These are phyloP conservation scores for Lithospermum erythrorhizon DNA, from an alignment of 257 asterid species.

Conservation along the genomic window DNA sequence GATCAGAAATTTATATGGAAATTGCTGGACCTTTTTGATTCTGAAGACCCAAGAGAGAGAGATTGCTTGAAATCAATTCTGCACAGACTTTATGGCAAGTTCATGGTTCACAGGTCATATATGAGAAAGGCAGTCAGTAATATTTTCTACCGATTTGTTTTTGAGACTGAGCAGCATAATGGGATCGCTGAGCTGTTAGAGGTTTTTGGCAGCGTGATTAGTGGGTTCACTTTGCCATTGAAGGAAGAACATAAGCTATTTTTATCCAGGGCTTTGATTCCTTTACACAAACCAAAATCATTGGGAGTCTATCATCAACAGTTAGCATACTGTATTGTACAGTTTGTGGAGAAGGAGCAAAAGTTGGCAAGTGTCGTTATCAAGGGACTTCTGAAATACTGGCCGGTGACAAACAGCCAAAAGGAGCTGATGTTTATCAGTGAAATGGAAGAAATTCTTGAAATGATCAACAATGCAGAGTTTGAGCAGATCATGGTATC, in stretches of 20 bases:
- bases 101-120: slow-evolving; percentile 39
- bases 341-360: slow-evolving; percentile 38
- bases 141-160: slow-evolving; percentile 31
- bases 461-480: slow-evolving; percentile 27
- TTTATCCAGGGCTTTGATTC: slow-evolving; percentile 28
- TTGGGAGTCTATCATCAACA: slow-evolving; percentile 41
- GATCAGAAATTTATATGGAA: slow-evolving; percentile 27
- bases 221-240: slow-evolving; percentile 36
- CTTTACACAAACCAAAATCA: slow-evolving; percentile 37
- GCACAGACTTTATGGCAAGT: slow-evolving; percentile 38
- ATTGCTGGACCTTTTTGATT: slow-evolving; percentile 30
- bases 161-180: slow-evolving; percentile 33
- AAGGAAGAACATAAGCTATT: slow-evolving; percentile 35
- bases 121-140: slow-evolving; percentile 35
- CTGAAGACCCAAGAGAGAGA: slow-evolving; percentile 40
- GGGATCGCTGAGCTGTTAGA: slow-evolving; percentile 34
- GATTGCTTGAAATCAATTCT: slow-evolving; percentile 33
- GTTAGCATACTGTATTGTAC: slow-evolving; percentile 31
- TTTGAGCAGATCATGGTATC: slow-evolving; percentile 36
- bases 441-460: slow-evolving; percentile 36
- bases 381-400: slow-evolving; percentile 27
- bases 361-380: slow-evolving; percentile 30
- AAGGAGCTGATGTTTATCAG: slow-evolving; percentile 40
- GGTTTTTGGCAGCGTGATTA: slow-evolving; percentile 37
- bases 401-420: slow-evolving; percentile 43